Evolutionary conservation across 306 rosid genomes (phyloP), one percentile per base, ranked within the genome.

Genomic region (Acmispon strigosus): DNA sequence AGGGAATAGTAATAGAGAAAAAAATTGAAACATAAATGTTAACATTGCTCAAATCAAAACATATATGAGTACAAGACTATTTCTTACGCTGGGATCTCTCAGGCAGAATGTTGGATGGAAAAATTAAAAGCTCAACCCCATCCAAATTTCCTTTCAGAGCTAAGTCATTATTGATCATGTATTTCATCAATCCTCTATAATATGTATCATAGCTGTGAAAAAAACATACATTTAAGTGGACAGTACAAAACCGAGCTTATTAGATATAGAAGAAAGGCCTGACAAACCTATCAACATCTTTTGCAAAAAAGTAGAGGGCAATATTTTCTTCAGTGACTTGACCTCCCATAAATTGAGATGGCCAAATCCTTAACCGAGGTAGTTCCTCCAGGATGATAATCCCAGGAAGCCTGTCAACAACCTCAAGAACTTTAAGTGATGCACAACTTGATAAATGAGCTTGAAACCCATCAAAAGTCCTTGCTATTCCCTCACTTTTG

Each of bases 361-460:
- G 84, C 88, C 84, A 84, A 20, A 16, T 69, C 18, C 62, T 72
- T 59, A 32, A 29, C 62, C 80, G 84, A 68, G 88, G 81, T 15
- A 78, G 72, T 84, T 81, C 78, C 54, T 81, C 78, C 52, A 81
- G 22, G 7, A 37, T 8, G 18, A 85, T 56, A 27, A 57, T 62
- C 63, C 68, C 22, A n/a, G 86, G 72, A 76, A 81, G 62, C 66
- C 50, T 78, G 15, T 8, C 47, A 41, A 60, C 80, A 22, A 59
- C 24, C 22, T 78, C 69, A 68, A 37, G n/a, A 81, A 76, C 78
- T 45, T 44, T 13, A 18, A 17, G 51, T 53, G 76, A 78, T 18
- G 76, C 62, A 57, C 4, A n/a, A 29, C 42, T 78, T 37, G 86
- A 81, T 27, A 78, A 10, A 63, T 81, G 84, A 29, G 84, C 84